Conservation (phyloP, 306 rosid genomes). For the Quercus rubra region DNA sequence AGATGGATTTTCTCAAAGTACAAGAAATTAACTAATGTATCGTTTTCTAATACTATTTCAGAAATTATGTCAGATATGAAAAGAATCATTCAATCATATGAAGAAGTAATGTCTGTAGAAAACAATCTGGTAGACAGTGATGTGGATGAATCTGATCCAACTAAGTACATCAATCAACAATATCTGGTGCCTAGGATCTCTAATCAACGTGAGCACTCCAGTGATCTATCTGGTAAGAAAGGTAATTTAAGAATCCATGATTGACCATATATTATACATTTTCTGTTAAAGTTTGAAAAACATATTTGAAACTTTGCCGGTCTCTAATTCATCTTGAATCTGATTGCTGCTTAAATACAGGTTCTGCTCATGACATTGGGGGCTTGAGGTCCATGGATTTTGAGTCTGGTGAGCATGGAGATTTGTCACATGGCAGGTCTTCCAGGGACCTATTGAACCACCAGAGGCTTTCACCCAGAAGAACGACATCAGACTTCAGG, state of each 20-base stretch:
- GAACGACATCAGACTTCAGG: slow-evolving; percentile 49
- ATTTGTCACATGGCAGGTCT: slow-evolving; percentile 42
- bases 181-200: slow-evolving; percentile 37
- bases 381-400: slow-evolving; percentile 52
- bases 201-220: slow-evolving; percentile 49
- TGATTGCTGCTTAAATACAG: slow-evolving; percentile 28
- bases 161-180: slow-evolving; percentile 34
- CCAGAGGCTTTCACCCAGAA: slow-evolving; percentile 62
- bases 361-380: slow-evolving; percentile 51
- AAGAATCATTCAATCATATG: slow-evolving; percentile 46
- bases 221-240: slow-evolving; percentile 48
- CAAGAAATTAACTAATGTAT: slow-evolving; percentile 50
- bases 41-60: slow-evolving; percentile 30
- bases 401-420: slow-evolving; percentile 52
- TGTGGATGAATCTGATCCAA: slow-evolving; percentile 56
- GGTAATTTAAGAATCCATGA: slow-evolving; percentile 36
- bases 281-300: slow-evolving; percentile 34
- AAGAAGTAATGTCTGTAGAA: slow-evolving; percentile 34
- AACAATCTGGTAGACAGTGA: slow-evolving; percentile 55
- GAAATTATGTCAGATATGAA: slow-evolving; percentile 48
- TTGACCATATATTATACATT: slow-evolving; percentile 35
- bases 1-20: slow-evolving; percentile 61
- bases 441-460: slow-evolving; percentile 55
- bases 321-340: slow-evolving; percentile 43
- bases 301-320: slow-evolving; percentile 31